Base-by-base conservation (phyloP, 2,329 filamentous ascomycete species). In the Fusarium abutilonis region DNA sequence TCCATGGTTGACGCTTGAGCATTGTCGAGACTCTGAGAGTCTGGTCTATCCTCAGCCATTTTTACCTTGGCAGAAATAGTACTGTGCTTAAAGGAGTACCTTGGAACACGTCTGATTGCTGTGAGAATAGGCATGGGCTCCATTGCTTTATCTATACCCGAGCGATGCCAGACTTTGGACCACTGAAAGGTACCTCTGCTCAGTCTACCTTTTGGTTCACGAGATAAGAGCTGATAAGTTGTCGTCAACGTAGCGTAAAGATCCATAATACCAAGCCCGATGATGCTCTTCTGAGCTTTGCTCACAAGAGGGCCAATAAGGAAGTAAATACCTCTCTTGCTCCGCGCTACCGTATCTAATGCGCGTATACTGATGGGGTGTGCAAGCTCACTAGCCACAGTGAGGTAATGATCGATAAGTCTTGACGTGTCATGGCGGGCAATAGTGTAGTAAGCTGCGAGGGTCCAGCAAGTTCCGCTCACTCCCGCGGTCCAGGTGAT, bases 391-490 rank as follows among this genome's bases (percentile, higher is more conserved):
- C 52, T 64, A 2, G 67, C 61, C 1, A 67, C 56, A 0, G 63
- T 56, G 1, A 70, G 32, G 1, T 69, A 69, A 11, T 70, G 68
- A 1, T 52, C 54, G 0, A 54, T 52, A 3, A 70, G 15, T 8
- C 35, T 51, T 2, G 52, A 52, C 1, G 54, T 38, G 4, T 67
- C 63, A 14, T 64, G 64, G 0, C 66, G 46, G 0, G 68, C 68
- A 2, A 70, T 64, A 2, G 68, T 70, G 5, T 70, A 70, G 17
- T 70, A 70, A 0, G 63, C 63, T 1, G 60, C 65, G 1, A 70
- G 11, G 0, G 68, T 67, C 68, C 68, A 70, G 15, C 68, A 70
- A 13, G 65, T 70, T 2, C 68, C 68, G 4, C 68, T 70, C 0
- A 70, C 68, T 1, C 65, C 68, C 0, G 68, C 61, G 3, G 50